Evolutionary conservation across 1,284 basidiomycete species (phyloP).

Genomic region (Phlebopus sp.): DNA sequence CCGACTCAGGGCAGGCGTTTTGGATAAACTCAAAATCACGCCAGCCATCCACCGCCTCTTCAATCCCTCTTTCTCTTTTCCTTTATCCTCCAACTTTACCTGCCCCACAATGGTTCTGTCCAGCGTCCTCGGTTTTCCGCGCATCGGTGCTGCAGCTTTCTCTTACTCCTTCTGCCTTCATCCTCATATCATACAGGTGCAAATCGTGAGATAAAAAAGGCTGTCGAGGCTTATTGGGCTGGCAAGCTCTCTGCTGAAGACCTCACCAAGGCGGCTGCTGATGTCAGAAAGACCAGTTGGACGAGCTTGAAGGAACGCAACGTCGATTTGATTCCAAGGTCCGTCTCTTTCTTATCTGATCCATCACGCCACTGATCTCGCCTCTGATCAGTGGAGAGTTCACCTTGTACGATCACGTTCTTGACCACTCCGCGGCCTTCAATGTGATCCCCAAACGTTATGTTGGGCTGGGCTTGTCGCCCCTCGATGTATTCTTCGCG

Average conservation of each 20-base stretch:
- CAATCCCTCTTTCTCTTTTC: conserved; percentile 31
- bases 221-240: conserved; percentile 97
- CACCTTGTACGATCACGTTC: conserved; percentile 97
- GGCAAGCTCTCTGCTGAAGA: conserved; percentile 90
- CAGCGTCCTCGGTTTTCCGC: conserved; percentile 95
- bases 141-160: conserved; percentile 72
- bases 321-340: conserved; percentile 94
- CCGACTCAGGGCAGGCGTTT: conserved; percentile 34
- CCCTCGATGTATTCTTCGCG: conserved; percentile 96
- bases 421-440: conserved; percentile 96
- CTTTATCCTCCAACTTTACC: conserved; percentile 23
- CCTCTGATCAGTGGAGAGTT: conserved; percentile 81
- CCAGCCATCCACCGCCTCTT: conserved; percentile 12
- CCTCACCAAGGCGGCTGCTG: conserved; percentile 85
- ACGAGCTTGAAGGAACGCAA: conserved; percentile 83
- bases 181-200: conserved; percentile 48
- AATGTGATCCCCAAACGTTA: conserved; percentile 98
- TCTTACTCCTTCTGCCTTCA: not conserved
- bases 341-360: conserved; percentile 27
- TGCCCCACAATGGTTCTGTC: conserved; percentile 64
- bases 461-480: conserved; percentile 80
- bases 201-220: conserved; percentile 98
- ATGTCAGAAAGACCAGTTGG: conserved; percentile 92
- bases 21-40: conserved; percentile 31
- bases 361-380: conserved; percentile 21